phyloP scores from a whole-genome alignment of 2,329 filamentous ascomycete genomes.

The Aspergillus pseudonomiae region DNA sequence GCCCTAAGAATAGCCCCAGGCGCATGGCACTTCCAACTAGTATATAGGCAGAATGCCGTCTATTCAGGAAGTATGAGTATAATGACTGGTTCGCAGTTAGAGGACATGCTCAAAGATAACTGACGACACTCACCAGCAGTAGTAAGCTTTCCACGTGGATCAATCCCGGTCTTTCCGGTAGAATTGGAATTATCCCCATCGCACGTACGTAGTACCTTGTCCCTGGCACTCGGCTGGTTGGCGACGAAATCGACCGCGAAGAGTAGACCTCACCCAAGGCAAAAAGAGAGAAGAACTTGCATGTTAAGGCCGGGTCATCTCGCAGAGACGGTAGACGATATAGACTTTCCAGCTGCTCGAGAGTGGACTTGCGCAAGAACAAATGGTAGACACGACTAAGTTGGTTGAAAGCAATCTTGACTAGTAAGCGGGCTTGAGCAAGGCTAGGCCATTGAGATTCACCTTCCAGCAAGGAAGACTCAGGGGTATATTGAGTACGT shows the following conservation, averaged over 20 bases:
- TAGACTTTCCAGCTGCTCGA: constrained; percentile 37
- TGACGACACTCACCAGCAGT: constrained; percentile 30
- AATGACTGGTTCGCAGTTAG: constrained; percentile 21
- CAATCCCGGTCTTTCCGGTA: constrained; percentile 45
- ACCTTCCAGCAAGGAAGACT: constrained; percentile 20
- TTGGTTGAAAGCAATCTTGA: constrained; percentile 33
- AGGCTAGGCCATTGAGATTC: constrained; percentile 31
- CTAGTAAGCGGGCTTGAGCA: constrained; percentile 33
- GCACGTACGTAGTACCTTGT: constrained; percentile 43
- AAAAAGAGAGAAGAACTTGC: constrained; percentile 48
- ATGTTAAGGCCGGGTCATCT: constrained; percentile 36
- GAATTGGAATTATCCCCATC: constrained; percentile 39
- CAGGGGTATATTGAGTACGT: constrained; percentile 27
- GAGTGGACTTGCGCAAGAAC: constrained; percentile 34
- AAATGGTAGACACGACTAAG: constrained; percentile 35
- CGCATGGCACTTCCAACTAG: constrained; percentile 41
- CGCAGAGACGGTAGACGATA: constrained; percentile 26
- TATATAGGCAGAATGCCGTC: constrained; percentile 31
- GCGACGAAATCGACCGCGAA: constrained; percentile 26
- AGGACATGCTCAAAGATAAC: neutral
- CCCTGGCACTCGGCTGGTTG: constrained; percentile 37
- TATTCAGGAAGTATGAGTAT: constrained; percentile 31
- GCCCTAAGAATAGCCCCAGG: constrained; percentile 41
- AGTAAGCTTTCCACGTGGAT: constrained; percentile 45
- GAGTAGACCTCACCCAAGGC: constrained; percentile 47